phyloP scores from a whole-genome alignment of 495 filamentous ascomycete species.

The Tuber brumale region DNA sequence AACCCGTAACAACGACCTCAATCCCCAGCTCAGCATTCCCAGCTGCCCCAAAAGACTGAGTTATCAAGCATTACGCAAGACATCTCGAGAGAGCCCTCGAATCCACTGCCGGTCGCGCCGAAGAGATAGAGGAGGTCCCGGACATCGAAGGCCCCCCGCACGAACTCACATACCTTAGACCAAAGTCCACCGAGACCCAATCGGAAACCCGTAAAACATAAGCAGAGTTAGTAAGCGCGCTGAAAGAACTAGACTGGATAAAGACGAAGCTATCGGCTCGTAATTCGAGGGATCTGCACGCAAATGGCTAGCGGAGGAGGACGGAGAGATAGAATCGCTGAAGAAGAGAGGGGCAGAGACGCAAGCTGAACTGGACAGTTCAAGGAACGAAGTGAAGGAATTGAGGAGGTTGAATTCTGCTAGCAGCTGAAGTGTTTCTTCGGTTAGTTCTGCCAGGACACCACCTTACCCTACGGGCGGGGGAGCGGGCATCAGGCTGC shows the following conservation, averaged over 20 bases:
- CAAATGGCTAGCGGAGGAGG: not conserved
- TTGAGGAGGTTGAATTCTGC: too few species aligned
- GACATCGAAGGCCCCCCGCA: slow-evolving; percentile 8
- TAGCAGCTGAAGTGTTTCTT: too few species aligned
- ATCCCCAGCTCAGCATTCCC: slow-evolving; percentile 23
- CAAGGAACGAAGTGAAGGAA: too few species aligned
- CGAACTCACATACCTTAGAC: slow-evolving; percentile 17
- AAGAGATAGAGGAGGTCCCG: slow-evolving; percentile 9
- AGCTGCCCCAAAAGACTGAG: slow-evolving; percentile 5
- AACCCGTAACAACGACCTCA: not conserved
- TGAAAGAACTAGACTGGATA: not conserved
- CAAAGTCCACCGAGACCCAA: slow-evolving; percentile 7
- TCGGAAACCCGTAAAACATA: slow-evolving; percentile 5
- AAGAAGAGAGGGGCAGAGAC: slow-evolving; percentile 5
- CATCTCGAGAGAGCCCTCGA: slow-evolving; percentile 14
- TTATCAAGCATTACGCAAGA: slow-evolving; percentile 9
- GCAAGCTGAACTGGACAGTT: not conserved
- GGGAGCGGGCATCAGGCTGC: too few species aligned
- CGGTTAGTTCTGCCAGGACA: too few species aligned
- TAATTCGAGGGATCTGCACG: not conserved
- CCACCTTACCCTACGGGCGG: too few species aligned
- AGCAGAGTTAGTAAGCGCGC: slow-evolving; percentile 4
- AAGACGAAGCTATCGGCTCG: not conserved
- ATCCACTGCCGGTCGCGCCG: not conserved
- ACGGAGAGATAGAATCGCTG: slow-evolving; percentile 4